A percentile compares a stretch with the other conserved stretches of the same genome.
Conservation (phyloP, 768 basidiomycete genomes). For the Phaffia tasmanica region DNA sequence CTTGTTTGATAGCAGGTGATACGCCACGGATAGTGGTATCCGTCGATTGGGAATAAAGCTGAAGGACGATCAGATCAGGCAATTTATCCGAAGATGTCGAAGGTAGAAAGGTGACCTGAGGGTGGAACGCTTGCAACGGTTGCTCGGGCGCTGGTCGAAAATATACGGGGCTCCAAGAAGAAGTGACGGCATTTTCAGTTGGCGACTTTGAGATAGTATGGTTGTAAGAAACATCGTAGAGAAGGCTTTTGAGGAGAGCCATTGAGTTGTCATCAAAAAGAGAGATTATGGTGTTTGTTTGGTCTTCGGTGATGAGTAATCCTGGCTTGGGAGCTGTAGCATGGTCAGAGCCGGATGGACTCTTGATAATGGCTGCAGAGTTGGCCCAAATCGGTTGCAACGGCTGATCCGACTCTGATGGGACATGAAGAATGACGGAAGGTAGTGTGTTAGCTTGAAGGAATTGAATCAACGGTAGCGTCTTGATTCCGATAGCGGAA, state of each 20-base stretch:
- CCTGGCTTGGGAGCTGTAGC: not conserved
- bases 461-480: conserved; percentile 2
- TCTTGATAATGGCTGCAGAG: not conserved
- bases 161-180: too few relatives aligned
- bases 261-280: not conserved
- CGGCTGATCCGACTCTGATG: not conserved
- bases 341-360: not conserved
- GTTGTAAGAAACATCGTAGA: not conserved
- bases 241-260: not conserved
- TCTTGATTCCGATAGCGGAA: not conserved
- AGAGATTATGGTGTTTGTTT: not conserved
- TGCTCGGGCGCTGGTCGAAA: too few relatives aligned
- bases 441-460: conserved; percentile 2
- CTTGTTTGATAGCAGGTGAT: not conserved
- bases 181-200: not conserved
- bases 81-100: too few relatives aligned
- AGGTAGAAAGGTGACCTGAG: too few relatives aligned
- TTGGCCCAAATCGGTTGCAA: conserved; percentile 1
- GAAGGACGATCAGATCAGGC: too few relatives aligned
- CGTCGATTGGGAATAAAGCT: too few relatives aligned
- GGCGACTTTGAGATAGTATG: not conserved
- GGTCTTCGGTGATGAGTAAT: not conserved
- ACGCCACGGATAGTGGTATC: not conserved
- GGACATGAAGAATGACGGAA: not conserved
- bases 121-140: too few relatives aligned